Evolutionary conservation across 2,329 filamentous ascomycete species (phyloP).

Genomic region (Paecilomyces niveus): DNA sequence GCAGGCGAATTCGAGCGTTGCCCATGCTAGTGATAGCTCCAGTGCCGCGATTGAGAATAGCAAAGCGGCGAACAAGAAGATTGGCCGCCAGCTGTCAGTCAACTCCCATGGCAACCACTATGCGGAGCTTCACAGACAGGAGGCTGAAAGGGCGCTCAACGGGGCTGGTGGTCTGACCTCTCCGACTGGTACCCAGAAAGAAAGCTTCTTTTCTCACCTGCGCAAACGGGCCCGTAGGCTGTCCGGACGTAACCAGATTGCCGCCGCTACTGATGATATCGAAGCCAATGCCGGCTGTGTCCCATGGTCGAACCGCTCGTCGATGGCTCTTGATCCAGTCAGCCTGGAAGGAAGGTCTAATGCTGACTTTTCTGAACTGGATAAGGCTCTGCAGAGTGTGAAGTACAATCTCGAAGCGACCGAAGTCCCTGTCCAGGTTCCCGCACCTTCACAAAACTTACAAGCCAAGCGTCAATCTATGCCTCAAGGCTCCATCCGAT

Average conservation of each 20-base stretch:
- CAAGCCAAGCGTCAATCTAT: constrained; percentile 32
- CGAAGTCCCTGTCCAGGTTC: constrained; percentile 30
- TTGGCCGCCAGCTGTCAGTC: constrained; percentile 87
- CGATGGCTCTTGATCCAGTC: constrained; percentile 64
- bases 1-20: constrained; percentile 65
- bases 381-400: constrained; percentile 55
- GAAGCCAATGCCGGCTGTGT: constrained; percentile 90
- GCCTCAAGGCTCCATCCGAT: constrained; percentile 25
- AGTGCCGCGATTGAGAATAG: constrained; percentile 39
- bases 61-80: constrained; percentile 70
- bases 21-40: constrained; percentile 45
- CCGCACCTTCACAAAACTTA: constrained; percentile 20
- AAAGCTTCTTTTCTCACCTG: constrained; percentile 97
- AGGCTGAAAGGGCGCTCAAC: constrained; percentile 84
- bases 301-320: constrained; percentile 82
- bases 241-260: constrained; percentile 81
- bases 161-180: constrained; percentile 70
- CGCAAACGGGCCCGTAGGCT: constrained; percentile 87
- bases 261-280: constrained; percentile 76
- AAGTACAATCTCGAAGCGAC: constrained; percentile 50
- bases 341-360: constrained; percentile 40
- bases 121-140: constrained; percentile 78
- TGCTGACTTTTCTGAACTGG: constrained; percentile 53
- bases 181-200: constrained; percentile 72
- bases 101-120: constrained; percentile 92